Base-by-base conservation (phyloP, 257 asterid species). In the Echium plantagineum region DNA sequence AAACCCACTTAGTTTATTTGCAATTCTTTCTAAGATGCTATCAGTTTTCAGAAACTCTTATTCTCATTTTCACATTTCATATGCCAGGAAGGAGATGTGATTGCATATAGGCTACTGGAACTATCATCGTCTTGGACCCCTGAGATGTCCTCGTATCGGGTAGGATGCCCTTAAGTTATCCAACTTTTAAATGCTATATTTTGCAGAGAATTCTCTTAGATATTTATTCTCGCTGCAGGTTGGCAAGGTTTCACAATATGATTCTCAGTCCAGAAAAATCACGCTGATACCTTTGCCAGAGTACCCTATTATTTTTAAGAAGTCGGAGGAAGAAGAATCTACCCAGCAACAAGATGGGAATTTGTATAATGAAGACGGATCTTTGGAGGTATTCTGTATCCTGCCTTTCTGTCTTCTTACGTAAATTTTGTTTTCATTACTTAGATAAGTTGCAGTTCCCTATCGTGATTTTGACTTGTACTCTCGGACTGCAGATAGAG, bases 121-220 rank as follows among this genome's bases (percentile, higher is more conserved):
- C 78, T 93, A 62, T 86, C 99, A 63, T 86, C 99, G 16, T 67
- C 85, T 67, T 89, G 97, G 97, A 89, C 94, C 60, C 99, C 99
- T 22, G 97, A 85, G 78, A 78, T 83, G 63, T 83, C 96, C 55
- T 64, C 77, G 13, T 78, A 55, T 73, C 89, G 94, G 75, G 99
- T 93, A 93, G 66, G 55, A 17, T 61, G 63, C 19, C 52, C 66
- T 35, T 35, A 35, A 0, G 46, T 57, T 54, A 31, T 58, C 46
- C 59, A 61, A 60, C 56, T 38, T 22, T 62, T 58, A 52, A 66
- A 30, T n/a, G n/a, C n/a, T n/a, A n/a, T n/a, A n/a, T 19, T n/a
- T 57, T 61, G 59, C 46, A 21, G 49, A 47, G 21, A 18, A 24
- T 59, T n/a, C 46, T 52, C 16, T 69, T 61, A 35, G 60, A 57